These are phyloP conservation scores for Macrolepiota dolichaula DNA, from an alignment of 768 basidiomycete species.

Conservation along the genomic window DNA sequence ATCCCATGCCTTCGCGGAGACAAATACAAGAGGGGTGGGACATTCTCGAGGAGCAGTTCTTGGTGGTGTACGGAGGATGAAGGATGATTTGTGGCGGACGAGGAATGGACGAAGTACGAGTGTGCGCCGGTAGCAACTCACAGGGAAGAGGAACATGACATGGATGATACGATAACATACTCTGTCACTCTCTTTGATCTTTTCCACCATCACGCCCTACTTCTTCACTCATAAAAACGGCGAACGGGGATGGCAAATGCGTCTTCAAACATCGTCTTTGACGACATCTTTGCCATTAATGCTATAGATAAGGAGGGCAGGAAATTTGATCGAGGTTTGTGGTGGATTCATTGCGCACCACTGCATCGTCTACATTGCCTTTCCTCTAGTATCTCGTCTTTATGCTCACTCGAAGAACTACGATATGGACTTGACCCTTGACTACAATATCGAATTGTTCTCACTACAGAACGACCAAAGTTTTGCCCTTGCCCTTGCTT, in stretches of 20 bases:
- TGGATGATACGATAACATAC: not conserved
- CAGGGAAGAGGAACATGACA: conserved; percentile 13
- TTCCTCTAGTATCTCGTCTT: conserved; percentile 77
- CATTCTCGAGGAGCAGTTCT: conserved; percentile 39
- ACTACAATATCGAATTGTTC: conserved; percentile 92
- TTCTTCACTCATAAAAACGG: conserved; percentile 11
- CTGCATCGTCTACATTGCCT: not conserved
- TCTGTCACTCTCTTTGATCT: not conserved
- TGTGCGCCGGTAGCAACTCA: conserved; percentile 1
- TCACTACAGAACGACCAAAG: conserved; percentile 64
- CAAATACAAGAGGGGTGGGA: conserved; percentile 52
- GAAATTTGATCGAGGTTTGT: conserved; percentile 94
- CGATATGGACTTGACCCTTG: conserved; percentile 89
- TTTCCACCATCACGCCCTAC: not conserved
- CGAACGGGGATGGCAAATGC: conserved; percentile 46
- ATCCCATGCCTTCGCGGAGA: conserved; percentile 47
- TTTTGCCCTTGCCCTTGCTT: conserved; percentile 84
- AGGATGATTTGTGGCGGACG: conserved; percentile 20
- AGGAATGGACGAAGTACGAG: conserved; percentile 12
- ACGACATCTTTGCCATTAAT: conserved; percentile 88
- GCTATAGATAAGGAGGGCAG: conserved; percentile 90
- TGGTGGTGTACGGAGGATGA: conserved; percentile 35
- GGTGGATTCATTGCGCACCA: conserved; percentile 1
- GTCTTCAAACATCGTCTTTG: conserved; percentile 81
- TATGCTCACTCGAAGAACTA: conserved; percentile 88